Base-by-base conservation (phyloP, 2,329 filamentous ascomycete species). In the Clonostachys byssicola region DNA sequence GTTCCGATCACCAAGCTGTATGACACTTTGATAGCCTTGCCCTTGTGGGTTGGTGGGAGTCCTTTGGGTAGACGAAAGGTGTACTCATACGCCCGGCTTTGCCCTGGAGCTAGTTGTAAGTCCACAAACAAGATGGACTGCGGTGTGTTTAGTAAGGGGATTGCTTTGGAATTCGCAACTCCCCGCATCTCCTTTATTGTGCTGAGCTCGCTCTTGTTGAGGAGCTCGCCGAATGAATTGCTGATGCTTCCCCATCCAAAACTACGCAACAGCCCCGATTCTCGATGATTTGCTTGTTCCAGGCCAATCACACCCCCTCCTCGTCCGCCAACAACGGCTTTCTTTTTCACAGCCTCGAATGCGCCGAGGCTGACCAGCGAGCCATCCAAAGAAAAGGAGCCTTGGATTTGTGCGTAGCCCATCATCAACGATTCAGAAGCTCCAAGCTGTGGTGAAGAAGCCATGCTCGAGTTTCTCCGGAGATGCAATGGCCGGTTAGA, bases 51-150 rank as follows among this genome's bases (percentile, higher is more conserved):
- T 7, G 94, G 92, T 18, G 94, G 94, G n/a, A 99, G 70, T 1
- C 92, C 92, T 59, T 84, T 85, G 1, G 94, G 94, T 46, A 99
- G 71, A 41, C 80, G 86, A 63, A 96, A 96, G 2, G 83, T 80
- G 64, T 96, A 99, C 44, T 88, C 89, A 59, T 88, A 99, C 43
- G 85, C 87, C 56, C 82, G 86, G 64, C 90, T 95, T 67, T 99
- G 91, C 2, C 92, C 94, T 0, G 94, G 92, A 7, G 80, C 85
- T 18, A 99, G 78, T 56, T 87, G 84, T 47, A 99, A 73, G 64
- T 99, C 92, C 46, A 99, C 94, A 64, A 99, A 99, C 12, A 99
- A 72, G 51, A 99, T 89, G 3, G 91, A 96, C 67, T 97, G 94
- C 2, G 92, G 92, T 6, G 92, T 97, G 14, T 89, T 94, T n/a